Evolutionary conservation across 345 rosid genomes (phyloP), one percentile per base, ranked within the genome.

Genomic region (Lagerstroemia speciosa): DNA sequence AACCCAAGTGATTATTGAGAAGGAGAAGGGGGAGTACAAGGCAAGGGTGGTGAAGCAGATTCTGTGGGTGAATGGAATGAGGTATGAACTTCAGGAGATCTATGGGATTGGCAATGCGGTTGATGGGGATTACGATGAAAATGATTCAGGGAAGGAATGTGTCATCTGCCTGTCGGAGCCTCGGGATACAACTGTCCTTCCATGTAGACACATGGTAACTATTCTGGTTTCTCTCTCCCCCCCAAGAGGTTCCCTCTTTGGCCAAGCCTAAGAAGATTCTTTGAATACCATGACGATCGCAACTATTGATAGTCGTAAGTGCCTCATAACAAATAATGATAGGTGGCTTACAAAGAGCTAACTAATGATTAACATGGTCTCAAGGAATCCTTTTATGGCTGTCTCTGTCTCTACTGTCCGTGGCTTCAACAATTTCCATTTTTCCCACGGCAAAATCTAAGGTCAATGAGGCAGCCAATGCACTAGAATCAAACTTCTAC

Each of bases 141-240:
- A 71, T 52, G 89, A 85, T 67, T 58, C 77, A 20, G 89, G 83
- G 53, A 85, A 83, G 70, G 89, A 85, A 65, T 83, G 89, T 57
- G 86, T 85, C 30, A 82, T 85, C 53, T 85, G 89, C 77, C 64
- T 83, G 73, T 77, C 85, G 2, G 89, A 85, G 78, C 86, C 82
- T 26, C 80, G 82, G 57, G 83, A 85, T 31, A 85, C 83, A 24
- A 76, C 86, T 0, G 79, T 81, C 37, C 85, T 85, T 31, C 89
- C 89, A 5, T 85, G 89, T 81, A 76, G 89, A 40, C 89, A 85
- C 78, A 82, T 85, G 89, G 86, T 85, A 80, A 36, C 27, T 29
- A 36, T 45, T 72, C 10, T 3, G 26, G 26, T 52, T 6, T 15
- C 14, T 27, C 30, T 29, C 29, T 53, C 24, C 53, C 4, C 6